Conservation (phyloP, 116 monocot genomes). For the Thalassia testudinum region DNA sequence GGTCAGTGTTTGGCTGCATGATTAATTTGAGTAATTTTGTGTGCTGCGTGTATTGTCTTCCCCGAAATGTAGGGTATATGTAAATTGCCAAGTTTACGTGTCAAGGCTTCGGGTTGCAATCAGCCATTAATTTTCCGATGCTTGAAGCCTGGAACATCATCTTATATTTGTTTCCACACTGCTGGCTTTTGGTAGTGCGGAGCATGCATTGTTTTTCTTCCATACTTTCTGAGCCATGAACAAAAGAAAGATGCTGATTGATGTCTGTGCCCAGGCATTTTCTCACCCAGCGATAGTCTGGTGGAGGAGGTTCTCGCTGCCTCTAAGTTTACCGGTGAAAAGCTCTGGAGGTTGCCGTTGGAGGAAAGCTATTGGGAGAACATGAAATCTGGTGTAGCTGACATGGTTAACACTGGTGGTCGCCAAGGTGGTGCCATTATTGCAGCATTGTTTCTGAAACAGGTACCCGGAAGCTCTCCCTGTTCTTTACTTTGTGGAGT, state of each 20-base stretch:
- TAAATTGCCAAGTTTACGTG: too few species aligned
- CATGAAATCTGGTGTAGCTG: slow-evolving; percentile 90
- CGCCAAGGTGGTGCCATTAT: slow-evolving; percentile 74
- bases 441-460: slow-evolving; percentile 92
- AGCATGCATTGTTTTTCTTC: neutral
- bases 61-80: too few species aligned
- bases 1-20: too few species aligned
- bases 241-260: neutral
- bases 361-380: slow-evolving; percentile 94
- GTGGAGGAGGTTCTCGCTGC: slow-evolving; percentile 64
- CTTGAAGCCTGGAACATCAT: too few species aligned
- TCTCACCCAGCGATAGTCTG: slow-evolving; percentile 75
- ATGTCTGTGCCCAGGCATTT: slow-evolving; percentile 36
- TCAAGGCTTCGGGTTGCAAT: too few species aligned
- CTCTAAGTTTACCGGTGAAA: slow-evolving; percentile 58
- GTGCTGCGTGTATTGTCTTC: too few species aligned
- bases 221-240: neutral
- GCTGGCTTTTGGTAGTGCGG: neutral
- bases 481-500: neutral
- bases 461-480: slow-evolving; percentile 19
- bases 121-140: too few species aligned
- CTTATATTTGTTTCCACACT: neutral
- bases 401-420: slow-evolving; percentile 81
- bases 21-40: too few species aligned
- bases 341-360: slow-evolving; percentile 81